Percentiles rank a stretch among this genome's conserved stretches.
Evolutionary conservation across 148 eudicot genomes (phyloP).

Genomic region (Tetragonia tetragonoides): DNA sequence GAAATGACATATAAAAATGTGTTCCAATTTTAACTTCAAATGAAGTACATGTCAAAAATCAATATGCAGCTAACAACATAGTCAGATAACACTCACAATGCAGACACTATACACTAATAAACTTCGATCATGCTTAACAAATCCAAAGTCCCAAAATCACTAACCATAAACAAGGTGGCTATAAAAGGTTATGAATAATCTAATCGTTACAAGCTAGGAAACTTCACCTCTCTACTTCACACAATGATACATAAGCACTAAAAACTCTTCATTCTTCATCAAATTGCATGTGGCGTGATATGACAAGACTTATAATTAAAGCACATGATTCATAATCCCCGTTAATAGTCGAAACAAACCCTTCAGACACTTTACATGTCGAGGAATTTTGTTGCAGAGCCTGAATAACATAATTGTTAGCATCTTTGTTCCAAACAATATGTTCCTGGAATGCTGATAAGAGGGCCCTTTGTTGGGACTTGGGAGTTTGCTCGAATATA

Average conservation of each 20-base stretch:
- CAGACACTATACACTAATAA: not conserved
- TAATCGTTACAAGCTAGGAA: not conserved
- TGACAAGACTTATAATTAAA: not conserved
- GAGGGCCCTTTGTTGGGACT: not conserved
- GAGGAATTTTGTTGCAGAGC: not conserved
- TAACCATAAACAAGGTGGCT: not conserved
- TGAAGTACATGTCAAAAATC: not conserved
- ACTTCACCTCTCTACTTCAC: not conserved
- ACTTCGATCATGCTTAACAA: constrained; percentile 1
- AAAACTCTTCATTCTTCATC: not conserved
- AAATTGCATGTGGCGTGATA: not conserved
- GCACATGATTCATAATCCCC: not conserved
- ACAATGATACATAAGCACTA: not conserved
- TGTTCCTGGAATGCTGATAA: not conserved
- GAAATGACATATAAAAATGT: not conserved
- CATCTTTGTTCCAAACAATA: not conserved
- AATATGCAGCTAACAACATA: not conserved
- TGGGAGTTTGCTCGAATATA: not conserved
- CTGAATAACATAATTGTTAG: not conserved
- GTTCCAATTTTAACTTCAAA: not conserved
- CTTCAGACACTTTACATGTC: not conserved
- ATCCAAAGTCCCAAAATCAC: not conserved
- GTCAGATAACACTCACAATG: not conserved
- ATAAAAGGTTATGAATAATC: not conserved
- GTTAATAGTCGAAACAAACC: not conserved